phyloP scores from a whole-genome alignment of 306 rosid genomes.

The Begonia peltatifolia region DNA sequence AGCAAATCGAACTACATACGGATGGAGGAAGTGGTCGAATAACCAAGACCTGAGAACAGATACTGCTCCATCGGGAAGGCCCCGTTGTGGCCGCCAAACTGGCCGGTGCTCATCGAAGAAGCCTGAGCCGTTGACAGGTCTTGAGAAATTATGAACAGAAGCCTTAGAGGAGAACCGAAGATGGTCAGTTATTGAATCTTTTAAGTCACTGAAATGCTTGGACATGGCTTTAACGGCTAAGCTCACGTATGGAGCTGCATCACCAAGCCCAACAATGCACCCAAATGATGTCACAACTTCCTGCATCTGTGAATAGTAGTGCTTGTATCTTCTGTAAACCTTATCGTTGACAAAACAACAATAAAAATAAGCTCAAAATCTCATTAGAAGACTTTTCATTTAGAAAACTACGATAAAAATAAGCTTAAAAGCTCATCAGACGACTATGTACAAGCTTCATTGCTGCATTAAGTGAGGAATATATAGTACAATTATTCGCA shows the following conservation, averaged over 20 bases:
- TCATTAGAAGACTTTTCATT: no score
- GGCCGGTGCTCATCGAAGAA: conserved; percentile 48
- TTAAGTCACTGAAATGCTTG: conserved; percentile 58
- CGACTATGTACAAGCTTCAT: no score
- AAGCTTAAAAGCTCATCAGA: no score
- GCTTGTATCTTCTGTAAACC: conserved; percentile 25
- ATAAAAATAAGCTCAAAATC: no score
- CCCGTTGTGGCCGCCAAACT: conserved; percentile 90
- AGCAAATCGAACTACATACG: conserved; percentile 22
- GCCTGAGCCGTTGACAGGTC: conserved; percentile 27
- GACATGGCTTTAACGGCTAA: conserved; percentile 74
- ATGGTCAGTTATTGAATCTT: conserved; percentile 59
- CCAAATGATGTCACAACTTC: conserved; percentile 40
- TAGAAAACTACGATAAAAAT: no score
- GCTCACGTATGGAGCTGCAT: conserved; percentile 72
- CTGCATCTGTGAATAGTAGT: no score
- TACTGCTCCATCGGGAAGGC: conserved; percentile 86
- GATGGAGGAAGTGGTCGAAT: conserved; percentile 82
- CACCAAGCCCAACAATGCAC: conserved; percentile 62
- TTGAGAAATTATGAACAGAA: conserved; percentile 28
- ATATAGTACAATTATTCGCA: no score
- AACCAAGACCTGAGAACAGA: conserved; percentile 72
- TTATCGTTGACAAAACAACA: neutral
- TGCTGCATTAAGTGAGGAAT: no score
- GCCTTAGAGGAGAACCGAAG: conserved; percentile 41